Evolutionary conservation across 2,329 filamentous ascomycete genomes (phyloP).

Genomic region (Fusarium buxicola): DNA sequence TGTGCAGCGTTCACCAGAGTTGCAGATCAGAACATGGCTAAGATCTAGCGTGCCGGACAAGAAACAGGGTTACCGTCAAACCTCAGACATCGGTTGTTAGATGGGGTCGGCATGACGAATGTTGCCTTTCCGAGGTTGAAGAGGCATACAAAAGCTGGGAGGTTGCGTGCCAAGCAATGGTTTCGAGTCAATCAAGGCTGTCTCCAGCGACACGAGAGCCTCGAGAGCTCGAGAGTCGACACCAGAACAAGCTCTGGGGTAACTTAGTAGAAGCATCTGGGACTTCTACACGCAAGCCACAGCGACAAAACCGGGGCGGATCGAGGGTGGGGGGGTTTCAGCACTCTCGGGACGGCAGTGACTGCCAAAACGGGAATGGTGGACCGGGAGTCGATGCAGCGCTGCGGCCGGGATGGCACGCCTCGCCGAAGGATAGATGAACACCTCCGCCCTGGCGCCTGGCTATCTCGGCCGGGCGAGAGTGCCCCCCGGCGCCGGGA

Average conservation of each 20-base stretch:
- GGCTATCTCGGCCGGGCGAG: slow-evolving; percentile 38
- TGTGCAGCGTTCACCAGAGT: slow-evolving; percentile 11
- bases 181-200: slow-evolving; percentile 42
- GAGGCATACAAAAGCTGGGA: slow-evolving; percentile 40
- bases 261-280: slow-evolving; percentile 34
- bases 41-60: slow-evolving; percentile 19
- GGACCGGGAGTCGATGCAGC: slow-evolving; percentile 41
- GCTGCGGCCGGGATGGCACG: slow-evolving; percentile 40
- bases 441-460: slow-evolving; percentile 17
- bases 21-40: slow-evolving; percentile 10
- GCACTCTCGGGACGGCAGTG: slow-evolving; percentile 42
- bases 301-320: slow-evolving; percentile 39
- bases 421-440: slow-evolving; percentile 33
- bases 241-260: slow-evolving; percentile 34
- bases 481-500: slow-evolving; percentile 34
- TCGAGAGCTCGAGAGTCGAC: slow-evolving; percentile 24
- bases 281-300: slow-evolving; percentile 33
- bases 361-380: slow-evolving; percentile 41
- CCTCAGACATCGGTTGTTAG: slow-evolving; percentile 12
- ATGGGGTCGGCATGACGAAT: slow-evolving; percentile 5
- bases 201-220: slow-evolving; percentile 23
- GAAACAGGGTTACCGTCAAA: slow-evolving; percentile 11
- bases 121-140: slow-evolving; percentile 53
- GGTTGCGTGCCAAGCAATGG: slow-evolving; percentile 12
- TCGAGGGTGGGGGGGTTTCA: slow-evolving; percentile 27